A percentile compares a stretch with the other conserved stretches of the same genome.
phyloP scores from a whole-genome alignment of 352 stramenopile genomes.

The Pythium brassicae region DNA sequence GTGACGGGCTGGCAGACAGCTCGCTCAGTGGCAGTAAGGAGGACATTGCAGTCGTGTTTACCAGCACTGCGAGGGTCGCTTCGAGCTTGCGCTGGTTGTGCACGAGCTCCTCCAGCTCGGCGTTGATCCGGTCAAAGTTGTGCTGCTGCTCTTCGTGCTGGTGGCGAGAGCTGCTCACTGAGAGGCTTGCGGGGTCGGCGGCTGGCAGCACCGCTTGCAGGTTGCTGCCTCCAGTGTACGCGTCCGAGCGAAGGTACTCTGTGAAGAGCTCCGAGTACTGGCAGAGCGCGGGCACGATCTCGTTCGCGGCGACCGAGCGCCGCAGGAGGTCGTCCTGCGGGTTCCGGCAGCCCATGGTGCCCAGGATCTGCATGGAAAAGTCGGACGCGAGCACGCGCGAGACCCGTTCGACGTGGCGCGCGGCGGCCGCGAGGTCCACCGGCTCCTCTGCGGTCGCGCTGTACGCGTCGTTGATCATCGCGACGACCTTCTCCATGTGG shows the following conservation, averaged over 20 bases:
- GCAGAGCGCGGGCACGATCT: conserved; percentile 36
- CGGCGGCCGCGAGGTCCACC: conserved; percentile 37
- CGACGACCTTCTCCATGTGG: conserved; percentile 65
- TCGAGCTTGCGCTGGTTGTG: conserved; percentile 42
- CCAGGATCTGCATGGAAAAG: conserved; percentile 63
- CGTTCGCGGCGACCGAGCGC: conserved; percentile 23
- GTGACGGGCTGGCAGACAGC: neutral
- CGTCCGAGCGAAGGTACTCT: conserved; percentile 32
- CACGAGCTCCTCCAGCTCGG: conserved; percentile 36
- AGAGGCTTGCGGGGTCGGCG: conserved; percentile 7
- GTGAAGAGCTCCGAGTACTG: conserved; percentile 60
- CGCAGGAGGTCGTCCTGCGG: conserved; percentile 25
- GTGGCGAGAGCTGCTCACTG: neutral
- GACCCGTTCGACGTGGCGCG: conserved; percentile 51
- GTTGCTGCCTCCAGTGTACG: conserved; percentile 14
- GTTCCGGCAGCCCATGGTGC: conserved; percentile 28
- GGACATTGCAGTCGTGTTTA: conserved; percentile 3
- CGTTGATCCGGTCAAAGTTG: conserved; percentile 34
- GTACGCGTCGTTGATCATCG: conserved; percentile 73
- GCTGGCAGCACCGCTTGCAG: conserved; percentile 4
- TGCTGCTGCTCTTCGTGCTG: conserved; percentile 22
- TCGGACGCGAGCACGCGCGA: conserved; percentile 52
- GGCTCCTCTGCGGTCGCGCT: conserved; percentile 47
- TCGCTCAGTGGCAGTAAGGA: neutral
- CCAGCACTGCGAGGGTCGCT: conserved; percentile 16